Base-by-base conservation (phyloP, 1,284 basidiomycete genomes). In the Sutorius eximius region DNA sequence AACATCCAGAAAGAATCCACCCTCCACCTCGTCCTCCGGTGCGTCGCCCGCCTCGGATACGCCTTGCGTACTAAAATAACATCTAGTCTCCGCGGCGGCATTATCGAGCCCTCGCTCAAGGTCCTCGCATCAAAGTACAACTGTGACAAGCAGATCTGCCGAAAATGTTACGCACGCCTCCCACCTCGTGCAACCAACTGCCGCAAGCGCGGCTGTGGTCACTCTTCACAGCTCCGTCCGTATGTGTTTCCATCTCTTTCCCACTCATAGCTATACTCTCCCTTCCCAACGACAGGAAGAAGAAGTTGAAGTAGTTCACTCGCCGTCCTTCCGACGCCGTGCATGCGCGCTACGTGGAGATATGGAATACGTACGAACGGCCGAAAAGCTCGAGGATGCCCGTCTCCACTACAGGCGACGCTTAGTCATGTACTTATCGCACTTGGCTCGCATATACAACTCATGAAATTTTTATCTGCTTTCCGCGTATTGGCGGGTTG, bases 1-100 rank as follows among this genome's bases (percentile, higher is more conserved):
- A 96, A 96, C 82, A 97, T 97, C 77, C 96, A 99, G 82, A 98
- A 98, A 83, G 96, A 98, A 80, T 95, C 92, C 18, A 98, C 96
- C 42, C 90, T 98, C 65, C 96, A 98, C 79, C 82, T 98, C 63
- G 95, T 98, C 64, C 91, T 98, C 74, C 93, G 95, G 86, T 90
- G 61, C 65, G 86, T 63, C 34, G 15, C 5, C 3, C 8, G 10
- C 15, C 16, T 6, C 16, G 12, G 22, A 9, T 12, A 29, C 13
- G 7, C 32, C 11, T n/a, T 7, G 24, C 10, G 32, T 33, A 22
- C 34, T 58, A 11, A 61, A 29, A 22, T 4, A 13, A 1, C 12
- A 1, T 45, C 37, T 27, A 65, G 63, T 54, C 63, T 65, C 36
- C 63, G 63, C 30, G 63, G 96, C 67, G 96, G 96, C 62, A 94